Percentiles rank a stretch among this genome's conserved stretches.
These are phyloP conservation scores for Phytophthora hybrid DNA, from an alignment of 352 stramenopile genomes.

Conservation along the genomic window DNA sequence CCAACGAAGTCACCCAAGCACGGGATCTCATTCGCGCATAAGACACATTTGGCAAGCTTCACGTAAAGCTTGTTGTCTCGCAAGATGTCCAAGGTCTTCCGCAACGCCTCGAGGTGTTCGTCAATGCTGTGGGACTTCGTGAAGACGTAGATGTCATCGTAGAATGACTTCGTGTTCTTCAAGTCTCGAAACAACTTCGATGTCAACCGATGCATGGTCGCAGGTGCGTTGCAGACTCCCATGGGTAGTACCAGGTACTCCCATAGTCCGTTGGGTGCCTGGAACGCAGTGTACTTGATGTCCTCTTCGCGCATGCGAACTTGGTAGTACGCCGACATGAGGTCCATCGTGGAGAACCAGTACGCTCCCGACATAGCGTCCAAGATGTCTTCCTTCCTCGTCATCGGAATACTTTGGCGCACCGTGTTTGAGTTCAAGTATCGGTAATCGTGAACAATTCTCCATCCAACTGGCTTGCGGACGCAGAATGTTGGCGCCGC, in stretches of 20 bases:
- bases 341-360: not conserved
- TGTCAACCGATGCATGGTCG: slow-evolving; percentile 11
- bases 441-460: not conserved
- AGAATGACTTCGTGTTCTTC: slow-evolving; percentile 12
- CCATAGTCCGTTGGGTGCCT: slow-evolving; percentile 5
- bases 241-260: slow-evolving; percentile 1
- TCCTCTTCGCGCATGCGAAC: slow-evolving; percentile 33
- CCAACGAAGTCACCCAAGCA: too few relatives aligned
- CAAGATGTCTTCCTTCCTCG: not conserved
- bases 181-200: slow-evolving; percentile 8
- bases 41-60: too few relatives aligned
- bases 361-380: not conserved
- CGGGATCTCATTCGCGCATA: too few relatives aligned
- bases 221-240: not conserved
- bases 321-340: slow-evolving; percentile 31
- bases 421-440: not conserved
- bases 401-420: not conserved
- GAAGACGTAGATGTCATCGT: slow-evolving; percentile 21
- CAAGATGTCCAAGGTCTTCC: slow-evolving; percentile 4
- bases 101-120: slow-evolving; percentile 2
- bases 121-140: slow-evolving; percentile 5
- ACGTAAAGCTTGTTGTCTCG: too few relatives aligned
- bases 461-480: not conserved
- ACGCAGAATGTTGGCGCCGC: not conserved
- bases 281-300: slow-evolving; percentile 29